Conservation (phyloP, 345 rosid species). For the Rhizophora apiculata region DNA sequence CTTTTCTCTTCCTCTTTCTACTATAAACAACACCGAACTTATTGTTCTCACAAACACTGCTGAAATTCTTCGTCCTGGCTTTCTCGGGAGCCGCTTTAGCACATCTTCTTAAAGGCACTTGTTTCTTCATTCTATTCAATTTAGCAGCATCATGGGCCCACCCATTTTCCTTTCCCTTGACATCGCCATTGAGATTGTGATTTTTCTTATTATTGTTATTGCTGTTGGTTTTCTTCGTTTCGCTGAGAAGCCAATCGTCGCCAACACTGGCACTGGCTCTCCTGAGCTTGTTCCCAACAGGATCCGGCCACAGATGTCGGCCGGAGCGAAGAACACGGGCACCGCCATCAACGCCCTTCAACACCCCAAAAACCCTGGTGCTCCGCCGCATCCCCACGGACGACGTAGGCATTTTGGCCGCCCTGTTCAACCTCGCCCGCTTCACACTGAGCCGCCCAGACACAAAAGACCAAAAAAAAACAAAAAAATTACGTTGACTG, state of each 20-base stretch:
- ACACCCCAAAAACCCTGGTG: conserved; percentile 74
- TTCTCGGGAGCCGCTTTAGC: conserved; percentile 4
- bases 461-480: neutral
- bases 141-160: conserved; percentile 26
- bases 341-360: conserved; percentile 60
- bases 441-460: neutral
- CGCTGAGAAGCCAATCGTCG: conserved; percentile 43
- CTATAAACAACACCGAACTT: conserved; percentile 72
- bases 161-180: conserved; percentile 34
- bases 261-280: conserved; percentile 41
- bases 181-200: conserved; percentile 1
- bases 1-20: conserved; percentile 64
- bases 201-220: conserved; percentile 1
- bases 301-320: conserved; percentile 59
- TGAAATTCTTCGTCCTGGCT: conserved; percentile 18
- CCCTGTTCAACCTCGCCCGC: conserved; percentile 15
- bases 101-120: neutral
- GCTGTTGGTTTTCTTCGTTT: conserved; percentile 25
- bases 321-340: conserved; percentile 88
- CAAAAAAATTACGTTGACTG: neutral
- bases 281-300: conserved; percentile 49
- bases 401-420: conserved; percentile 77
- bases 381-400: conserved; percentile 74
- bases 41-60: conserved; percentile 28
- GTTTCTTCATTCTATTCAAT: conserved; percentile 13